Evolutionary conservation across 805 yeast genomes (phyloP), one percentile per base, ranked within the genome.

Genomic region (Metschnikowia bowlesiae): DNA sequence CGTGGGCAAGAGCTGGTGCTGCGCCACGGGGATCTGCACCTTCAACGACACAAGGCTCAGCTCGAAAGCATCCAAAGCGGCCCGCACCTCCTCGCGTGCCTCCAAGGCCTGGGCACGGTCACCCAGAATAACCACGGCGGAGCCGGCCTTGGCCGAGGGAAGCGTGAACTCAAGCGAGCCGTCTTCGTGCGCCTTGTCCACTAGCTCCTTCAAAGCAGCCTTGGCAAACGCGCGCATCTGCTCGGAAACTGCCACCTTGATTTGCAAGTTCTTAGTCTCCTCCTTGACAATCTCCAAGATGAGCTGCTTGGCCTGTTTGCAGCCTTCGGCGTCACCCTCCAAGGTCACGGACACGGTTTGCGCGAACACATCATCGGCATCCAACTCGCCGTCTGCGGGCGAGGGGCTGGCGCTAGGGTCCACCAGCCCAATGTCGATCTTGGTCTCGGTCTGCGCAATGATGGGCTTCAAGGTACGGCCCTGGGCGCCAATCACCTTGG

Each of bases 291-390:
- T 86, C 18, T 79, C 81, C 62, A 81, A 58, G 56, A 92, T 89
- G 63, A 76, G 81, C 34, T 71, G 66, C 62, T 85, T 85, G 31
- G 97, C 97, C 45, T 77, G 76, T 55, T 76, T 79, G 58, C 87
- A 87, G 49, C 96, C 90, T 64, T 87, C 95, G 53, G 80, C 78
- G 63, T 90, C 96, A 70, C 97, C 98, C 53, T 81, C 85, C 49
- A 91, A 73, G 29, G 82, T 70, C 48, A 91, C 84, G 33, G 74
- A 72, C 32, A 86, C 75, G n/a, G 79, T 65, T 44, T 74, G 80
- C 35, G 84, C 84, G 60, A 80, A 81, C 46, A 81, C 66, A 55
- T 84, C 89, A 51, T 80, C 85, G 32, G 79, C 84, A 49, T 74
- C 80, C 31, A 79, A 83, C 47, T 74, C 80, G 8, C 26, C 36